These are phyloP conservation scores for Hericium alpestre DNA, from an alignment of 768 basidiomycete species.

Conservation along the genomic window DNA sequence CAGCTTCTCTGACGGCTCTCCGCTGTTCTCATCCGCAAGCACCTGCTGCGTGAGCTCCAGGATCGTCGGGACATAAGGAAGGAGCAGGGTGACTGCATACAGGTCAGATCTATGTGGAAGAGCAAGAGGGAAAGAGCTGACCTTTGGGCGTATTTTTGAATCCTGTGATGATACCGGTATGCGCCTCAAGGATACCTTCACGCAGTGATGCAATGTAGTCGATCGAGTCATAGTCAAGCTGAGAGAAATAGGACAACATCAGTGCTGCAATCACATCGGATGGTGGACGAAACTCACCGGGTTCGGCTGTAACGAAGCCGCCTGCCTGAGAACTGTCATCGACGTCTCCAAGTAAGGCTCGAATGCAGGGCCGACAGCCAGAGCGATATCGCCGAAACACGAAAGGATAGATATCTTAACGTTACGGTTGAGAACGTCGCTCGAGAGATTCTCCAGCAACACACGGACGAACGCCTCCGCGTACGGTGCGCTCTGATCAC, in stretches of 20 bases:
- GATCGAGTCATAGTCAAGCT: slow-evolving; percentile 81
- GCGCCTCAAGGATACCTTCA: slow-evolving; percentile 94
- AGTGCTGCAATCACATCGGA: neutral
- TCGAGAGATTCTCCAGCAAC: slow-evolving; percentile 83
- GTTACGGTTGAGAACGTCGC: slow-evolving; percentile 79
- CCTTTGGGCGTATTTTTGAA: slow-evolving; percentile 79
- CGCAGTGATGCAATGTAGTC: slow-evolving; percentile 87
- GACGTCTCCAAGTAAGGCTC: slow-evolving; percentile 85
- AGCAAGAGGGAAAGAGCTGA: slow-evolving; percentile 17
- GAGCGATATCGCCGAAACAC: slow-evolving; percentile 93
- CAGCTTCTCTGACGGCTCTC: slow-evolving; percentile 65
- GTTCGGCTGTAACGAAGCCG: slow-evolving; percentile 78
- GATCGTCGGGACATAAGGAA: slow-evolving; percentile 62
- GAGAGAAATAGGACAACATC: neutral
- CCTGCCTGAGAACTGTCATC: slow-evolving; percentile 85
- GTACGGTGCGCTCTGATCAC: slow-evolving; percentile 75
- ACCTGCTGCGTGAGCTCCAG: slow-evolving; percentile 76
- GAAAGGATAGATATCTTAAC: slow-evolving; percentile 96
- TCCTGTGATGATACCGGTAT: slow-evolving; percentile 87
- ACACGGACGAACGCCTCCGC: slow-evolving; percentile 86
- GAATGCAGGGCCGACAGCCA: slow-evolving; percentile 80
- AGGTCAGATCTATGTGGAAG: neutral
- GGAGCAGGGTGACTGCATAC: slow-evolving; percentile 37
- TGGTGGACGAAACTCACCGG: slow-evolving; percentile 42
- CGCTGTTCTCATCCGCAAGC: slow-evolving; percentile 70